Evolutionary conservation across 192 early-diverging fungal genomes (phyloP).

Genomic region (Allomyces macrogynus): DNA sequence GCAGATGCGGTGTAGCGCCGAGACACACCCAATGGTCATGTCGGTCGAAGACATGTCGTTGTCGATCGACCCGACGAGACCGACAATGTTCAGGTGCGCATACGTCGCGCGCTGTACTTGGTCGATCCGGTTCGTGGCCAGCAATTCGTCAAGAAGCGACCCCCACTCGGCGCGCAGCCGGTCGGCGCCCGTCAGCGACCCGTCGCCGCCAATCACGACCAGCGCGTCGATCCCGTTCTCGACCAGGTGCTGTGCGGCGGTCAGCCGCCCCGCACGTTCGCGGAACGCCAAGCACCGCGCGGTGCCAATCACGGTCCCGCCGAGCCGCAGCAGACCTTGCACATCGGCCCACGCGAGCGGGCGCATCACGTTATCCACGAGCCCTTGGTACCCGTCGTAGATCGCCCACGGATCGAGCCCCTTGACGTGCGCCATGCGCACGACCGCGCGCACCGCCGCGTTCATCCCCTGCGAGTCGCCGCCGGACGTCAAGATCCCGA

Average conservation of each 20-base stretch:
- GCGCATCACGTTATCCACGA: conserved; percentile 71
- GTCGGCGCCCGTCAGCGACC: conserved; percentile 90
- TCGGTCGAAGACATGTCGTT: conserved; percentile 80
- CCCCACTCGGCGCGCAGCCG: conserved; percentile 78
- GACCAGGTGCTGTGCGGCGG: conserved; percentile 64
- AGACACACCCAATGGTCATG: conserved; percentile 89
- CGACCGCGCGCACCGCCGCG: conserved; percentile 74
- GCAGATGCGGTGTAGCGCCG: conserved; percentile 84
- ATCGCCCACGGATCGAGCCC: conserved; percentile 72
- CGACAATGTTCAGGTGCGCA: conserved; percentile 72
- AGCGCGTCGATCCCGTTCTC: conserved; percentile 83
- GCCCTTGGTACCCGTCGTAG: conserved; percentile 90
- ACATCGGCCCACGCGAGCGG: conserved; percentile 79
- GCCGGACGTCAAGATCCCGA: conserved; percentile 84
- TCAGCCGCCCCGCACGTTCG: conserved; percentile 60
- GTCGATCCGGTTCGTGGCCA: conserved; percentile 32
- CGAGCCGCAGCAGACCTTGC: conserved; percentile 59
- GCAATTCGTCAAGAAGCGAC: conserved; percentile 53
- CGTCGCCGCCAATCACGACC: conserved; percentile 90
- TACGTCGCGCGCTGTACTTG: conserved; percentile 33
- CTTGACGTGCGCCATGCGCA: conserved; percentile 62
- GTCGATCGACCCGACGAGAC: conserved; percentile 91
- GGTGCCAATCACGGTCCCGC: conserved; percentile 88
- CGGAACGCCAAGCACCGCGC: conserved; percentile 77
- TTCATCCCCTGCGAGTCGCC: conserved; percentile 97